These are phyloP conservation scores for Melaleuca alternifolia DNA, from an alignment of 345 rosid species.

Conservation along the genomic window DNA sequence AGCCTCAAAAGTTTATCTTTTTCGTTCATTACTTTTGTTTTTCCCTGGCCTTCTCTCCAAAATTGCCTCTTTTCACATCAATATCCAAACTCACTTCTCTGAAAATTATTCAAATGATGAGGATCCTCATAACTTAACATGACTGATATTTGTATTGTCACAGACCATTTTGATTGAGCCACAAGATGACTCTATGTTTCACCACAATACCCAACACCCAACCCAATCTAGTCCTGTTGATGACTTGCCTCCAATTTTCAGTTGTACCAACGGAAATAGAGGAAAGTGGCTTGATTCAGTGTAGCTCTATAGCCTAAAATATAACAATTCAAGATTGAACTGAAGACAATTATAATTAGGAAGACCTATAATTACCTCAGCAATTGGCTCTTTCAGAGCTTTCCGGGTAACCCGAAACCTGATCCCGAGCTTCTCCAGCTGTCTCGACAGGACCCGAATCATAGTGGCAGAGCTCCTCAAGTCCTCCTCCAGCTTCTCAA, in stretches of 20 bases:
- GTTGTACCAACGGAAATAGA: accelerated
- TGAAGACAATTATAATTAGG: neutral
- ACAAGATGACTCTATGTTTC: neutral
- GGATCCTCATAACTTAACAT: neutral
- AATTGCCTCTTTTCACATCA: neutral
- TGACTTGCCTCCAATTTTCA: neutral
- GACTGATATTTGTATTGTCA: neutral
- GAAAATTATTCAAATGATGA: neutral
- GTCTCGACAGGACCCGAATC: slow-evolving; percentile 64
- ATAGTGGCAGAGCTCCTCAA: slow-evolving; percentile 50
- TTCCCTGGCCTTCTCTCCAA: accelerated
- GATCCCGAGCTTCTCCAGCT: slow-evolving; percentile 86
- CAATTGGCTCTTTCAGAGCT: slow-evolving; percentile 65
- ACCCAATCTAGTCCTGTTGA: neutral
- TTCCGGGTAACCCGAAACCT: slow-evolving; percentile 75
- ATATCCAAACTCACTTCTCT: neutral
- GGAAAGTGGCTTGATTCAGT: accelerated
- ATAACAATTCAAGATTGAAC: neutral
- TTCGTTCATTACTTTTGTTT: neutral
- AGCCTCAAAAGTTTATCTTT: neutral
- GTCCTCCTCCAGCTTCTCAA: slow-evolving; percentile 88
- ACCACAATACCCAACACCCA: neutral
- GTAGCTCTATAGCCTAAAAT: neutral
- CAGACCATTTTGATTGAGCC: neutral
- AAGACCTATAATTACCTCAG: slow-evolving; percentile 44